Percentiles rank a stretch among this genome's conserved stretches.
phyloP scores from a whole-genome alignment of 371 early-diverging fungal species.

The Rhizopus stolonifer region DNA sequence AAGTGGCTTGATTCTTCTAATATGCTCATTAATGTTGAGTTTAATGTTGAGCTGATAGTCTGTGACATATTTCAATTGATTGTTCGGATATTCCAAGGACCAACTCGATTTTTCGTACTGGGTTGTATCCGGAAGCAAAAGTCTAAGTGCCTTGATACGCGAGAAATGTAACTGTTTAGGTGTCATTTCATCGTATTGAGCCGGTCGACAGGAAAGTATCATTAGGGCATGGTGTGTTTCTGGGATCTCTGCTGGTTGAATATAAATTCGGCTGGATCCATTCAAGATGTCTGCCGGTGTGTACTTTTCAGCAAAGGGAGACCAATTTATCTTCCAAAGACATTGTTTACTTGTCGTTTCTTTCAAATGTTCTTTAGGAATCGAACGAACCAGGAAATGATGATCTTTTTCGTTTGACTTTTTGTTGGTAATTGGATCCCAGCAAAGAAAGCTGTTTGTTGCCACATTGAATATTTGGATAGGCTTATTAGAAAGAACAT shows the following conservation, averaged over 20 bases:
- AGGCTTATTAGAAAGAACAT: conserved; percentile 29
- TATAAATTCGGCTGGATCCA: neutral
- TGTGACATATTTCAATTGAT: conserved; percentile 41
- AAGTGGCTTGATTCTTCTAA: conserved; percentile 32
- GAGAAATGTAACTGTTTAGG: conserved; percentile 6
- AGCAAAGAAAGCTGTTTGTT: conserved; percentile 37
- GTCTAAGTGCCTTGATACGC: conserved; percentile 1
- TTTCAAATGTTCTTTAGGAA: conserved; percentile 10
- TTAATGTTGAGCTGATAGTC: conserved; percentile 15
- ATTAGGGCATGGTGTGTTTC: conserved; percentile 9
- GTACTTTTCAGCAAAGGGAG: neutral
- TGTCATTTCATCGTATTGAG: conserved; percentile 1
- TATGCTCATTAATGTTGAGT: conserved; percentile 36
- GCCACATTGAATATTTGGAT: conserved; percentile 33
- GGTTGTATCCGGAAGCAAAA: neutral
- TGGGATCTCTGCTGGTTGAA: conserved; percentile 11
- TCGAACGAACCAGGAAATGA: conserved; percentile 11
- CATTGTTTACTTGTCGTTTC: conserved; percentile 15
- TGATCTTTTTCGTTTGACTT: neutral
- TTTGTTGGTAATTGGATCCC: conserved; percentile 16
- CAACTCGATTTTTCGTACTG: conserved; percentile 10
- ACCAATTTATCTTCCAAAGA: conserved; percentile 31
- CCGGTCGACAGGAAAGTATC: conserved; percentile 15
- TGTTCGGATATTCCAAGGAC: conserved; percentile 65
- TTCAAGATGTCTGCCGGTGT: neutral